A percentile compares a stretch with the other conserved stretches of the same genome.
Evolutionary conservation across 2,329 filamentous ascomycete species (phyloP).

Genomic region (Botryosphaeria dothidea): DNA sequence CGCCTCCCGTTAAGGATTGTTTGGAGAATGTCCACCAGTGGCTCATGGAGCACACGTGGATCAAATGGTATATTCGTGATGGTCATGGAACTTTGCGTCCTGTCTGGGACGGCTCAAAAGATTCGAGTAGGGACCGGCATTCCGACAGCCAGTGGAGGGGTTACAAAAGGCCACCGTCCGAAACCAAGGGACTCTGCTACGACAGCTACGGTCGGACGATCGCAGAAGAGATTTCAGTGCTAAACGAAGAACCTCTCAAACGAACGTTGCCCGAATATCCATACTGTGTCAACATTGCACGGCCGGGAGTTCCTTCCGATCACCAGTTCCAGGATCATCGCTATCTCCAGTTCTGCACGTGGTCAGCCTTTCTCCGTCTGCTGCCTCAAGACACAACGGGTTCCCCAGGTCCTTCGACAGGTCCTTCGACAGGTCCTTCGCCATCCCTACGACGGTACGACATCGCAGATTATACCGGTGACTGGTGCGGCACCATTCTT

Average conservation of each 20-base stretch:
- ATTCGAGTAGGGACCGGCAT: not conserved
- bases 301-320: not conserved
- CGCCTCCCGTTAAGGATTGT: slow-evolving; percentile 26
- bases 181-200: not conserved
- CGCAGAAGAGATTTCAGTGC: not conserved
- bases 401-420: not conserved
- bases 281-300: not conserved
- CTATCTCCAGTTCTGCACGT: not conserved
- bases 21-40: slow-evolving; percentile 34
- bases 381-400: not conserved
- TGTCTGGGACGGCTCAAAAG: not conserved
- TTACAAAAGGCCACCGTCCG: not conserved
- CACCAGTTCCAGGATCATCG: not conserved
- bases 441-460: not conserved
- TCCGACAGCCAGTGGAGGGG: not conserved
- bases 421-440: too few relatives aligned
- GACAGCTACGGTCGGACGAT: not conserved
- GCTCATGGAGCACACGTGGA: slow-evolving; percentile 39
- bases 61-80: slow-evolving; percentile 38
- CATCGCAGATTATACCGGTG: not conserved
- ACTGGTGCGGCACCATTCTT: slow-evolving; percentile 1
- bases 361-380: not conserved
- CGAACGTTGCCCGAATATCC: not conserved
- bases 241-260: not conserved
- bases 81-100: slow-evolving; percentile 24